Percentiles rank a stretch among this genome's conserved stretches.
phyloP scores from a whole-genome alignment of 2,329 filamentous ascomycete genomes.

The Purpureocillium lavendulum region DNA sequence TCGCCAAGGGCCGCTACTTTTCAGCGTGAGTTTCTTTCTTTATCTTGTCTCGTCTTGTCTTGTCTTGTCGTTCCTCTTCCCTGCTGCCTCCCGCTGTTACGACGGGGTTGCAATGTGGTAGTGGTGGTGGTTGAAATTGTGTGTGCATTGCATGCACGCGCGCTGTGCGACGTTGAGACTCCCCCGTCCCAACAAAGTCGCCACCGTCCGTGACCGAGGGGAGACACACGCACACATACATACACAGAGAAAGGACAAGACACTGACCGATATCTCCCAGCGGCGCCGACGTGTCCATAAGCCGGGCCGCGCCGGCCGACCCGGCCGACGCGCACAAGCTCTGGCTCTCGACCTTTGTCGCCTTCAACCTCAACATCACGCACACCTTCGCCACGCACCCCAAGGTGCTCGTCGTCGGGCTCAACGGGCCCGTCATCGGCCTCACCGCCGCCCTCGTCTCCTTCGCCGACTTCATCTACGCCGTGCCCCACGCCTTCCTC shows the following conservation, averaged over 20 bases:
- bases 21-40: slow-evolving; percentile 59
- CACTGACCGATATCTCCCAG: slow-evolving; percentile 31
- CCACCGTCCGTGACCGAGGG: too few relatives aligned
- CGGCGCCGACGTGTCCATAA: slow-evolving; percentile 67
- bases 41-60: neutral
- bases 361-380: slow-evolving; percentile 83
- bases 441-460: slow-evolving; percentile 76
- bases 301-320: slow-evolving; percentile 30
- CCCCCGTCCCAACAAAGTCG: too few relatives aligned
- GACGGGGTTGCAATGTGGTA: too few relatives aligned
- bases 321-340: slow-evolving; percentile 33
- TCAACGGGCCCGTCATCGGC: slow-evolving; percentile 88
- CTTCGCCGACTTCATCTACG: slow-evolving; percentile 90
- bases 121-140: too few relatives aligned
- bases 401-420: slow-evolving; percentile 83
- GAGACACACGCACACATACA: too few relatives aligned
- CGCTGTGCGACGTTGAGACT: too few relatives aligned
- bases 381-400: slow-evolving; percentile 88
- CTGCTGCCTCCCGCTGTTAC: neutral
- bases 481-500: slow-evolving; percentile 70
- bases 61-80: too few relatives aligned
- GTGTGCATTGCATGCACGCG: too few relatives aligned
- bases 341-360: slow-evolving; percentile 64
- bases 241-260: too few relatives aligned
- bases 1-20: slow-evolving; percentile 76